These are phyloP conservation scores for Phytopythium ostracodes DNA, from an alignment of 352 stramenopile genomes.

Conservation along the genomic window DNA sequence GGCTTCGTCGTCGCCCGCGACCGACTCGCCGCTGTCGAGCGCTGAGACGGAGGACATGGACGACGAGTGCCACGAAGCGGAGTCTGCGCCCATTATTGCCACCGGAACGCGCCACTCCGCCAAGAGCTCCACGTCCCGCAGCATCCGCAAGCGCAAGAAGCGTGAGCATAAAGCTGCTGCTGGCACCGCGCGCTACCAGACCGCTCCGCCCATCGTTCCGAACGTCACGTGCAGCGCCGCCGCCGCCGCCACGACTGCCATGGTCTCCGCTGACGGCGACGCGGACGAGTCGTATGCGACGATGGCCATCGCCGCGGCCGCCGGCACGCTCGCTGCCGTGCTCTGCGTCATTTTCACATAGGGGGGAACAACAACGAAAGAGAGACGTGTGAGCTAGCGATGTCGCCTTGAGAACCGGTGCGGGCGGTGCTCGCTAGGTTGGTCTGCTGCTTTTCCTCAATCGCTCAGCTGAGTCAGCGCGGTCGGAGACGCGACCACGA, in stretches of 20 bases:
- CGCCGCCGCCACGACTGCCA: conserved; percentile 2
- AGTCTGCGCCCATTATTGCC: not conserved
- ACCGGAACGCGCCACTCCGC: not conserved
- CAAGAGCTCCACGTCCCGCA: conserved; percentile 1
- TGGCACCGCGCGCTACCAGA: not conserved
- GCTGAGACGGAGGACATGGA: conserved; percentile 2
- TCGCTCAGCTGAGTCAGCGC: not conserved
- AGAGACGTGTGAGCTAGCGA: not conserved
- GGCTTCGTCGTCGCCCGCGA: conserved; percentile 1
- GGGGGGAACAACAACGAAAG: not conserved
- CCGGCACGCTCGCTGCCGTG: conserved; percentile 48
- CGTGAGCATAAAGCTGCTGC: conserved; percentile 19
- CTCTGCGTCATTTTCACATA: conserved; percentile 63
- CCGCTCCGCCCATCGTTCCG: not conserved
- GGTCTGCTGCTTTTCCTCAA: not conserved
- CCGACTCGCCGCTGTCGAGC: not conserved
- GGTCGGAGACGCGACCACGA: not conserved
- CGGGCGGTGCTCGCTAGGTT: not conserved
- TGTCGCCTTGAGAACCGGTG: not conserved
- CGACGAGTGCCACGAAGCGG: conserved; percentile 4
- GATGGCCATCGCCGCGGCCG: conserved; percentile 50
- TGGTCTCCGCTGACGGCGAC: not conserved
- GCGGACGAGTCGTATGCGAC: conserved; percentile 28
- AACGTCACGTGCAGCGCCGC: conserved; percentile 7
- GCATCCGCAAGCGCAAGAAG: conserved; percentile 36